phyloP scores from a whole-genome alignment of 2,329 filamentous ascomycete species.

The Aspergillus quadrilineatus region DNA sequence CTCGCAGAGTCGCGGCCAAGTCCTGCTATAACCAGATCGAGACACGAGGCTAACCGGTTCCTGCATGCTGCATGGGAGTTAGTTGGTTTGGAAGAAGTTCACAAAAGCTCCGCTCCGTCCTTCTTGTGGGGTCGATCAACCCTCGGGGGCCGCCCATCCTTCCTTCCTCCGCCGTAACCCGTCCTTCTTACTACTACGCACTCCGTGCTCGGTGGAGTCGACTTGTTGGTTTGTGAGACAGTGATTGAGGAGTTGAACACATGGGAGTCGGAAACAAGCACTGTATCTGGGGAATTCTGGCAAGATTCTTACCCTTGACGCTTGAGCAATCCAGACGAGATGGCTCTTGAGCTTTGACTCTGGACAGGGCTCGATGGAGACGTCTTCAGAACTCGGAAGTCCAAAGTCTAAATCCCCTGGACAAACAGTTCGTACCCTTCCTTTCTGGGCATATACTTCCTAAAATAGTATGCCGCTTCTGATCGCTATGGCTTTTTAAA shows the following conservation, averaged over 20 bases:
- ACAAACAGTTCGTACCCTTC: neutral
- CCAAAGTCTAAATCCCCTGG: conserved; percentile 5
- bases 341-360: no score
- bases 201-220: conserved; percentile 14
- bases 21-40: conserved; percentile 1
- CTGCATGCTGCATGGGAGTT: conserved; percentile 12
- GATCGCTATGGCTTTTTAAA: conserved; percentile 10
- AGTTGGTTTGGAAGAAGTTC: conserved; percentile 5
- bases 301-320: no score
- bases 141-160: conserved; percentile 23
- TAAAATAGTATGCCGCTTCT: conserved; percentile 19
- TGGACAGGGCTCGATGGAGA: no score
- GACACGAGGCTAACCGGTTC: conserved; percentile 22
- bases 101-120: conserved; percentile 21
- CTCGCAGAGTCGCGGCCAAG: neutral
- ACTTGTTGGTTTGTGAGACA: conserved; percentile 6
- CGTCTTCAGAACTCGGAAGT: neutral
- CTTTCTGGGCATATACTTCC: conserved; percentile 10
- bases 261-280: no score
- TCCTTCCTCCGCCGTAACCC: conserved; percentile 11
- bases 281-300: no score
- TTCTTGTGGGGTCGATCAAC: conserved; percentile 27
- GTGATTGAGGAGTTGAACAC: neutral
- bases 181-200: conserved; percentile 1
- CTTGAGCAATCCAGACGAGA: no score